Evolutionary conservation across 192 early-diverging fungal genomes (phyloP).

Genomic region (Borealophlyctis nickersoniae): DNA sequence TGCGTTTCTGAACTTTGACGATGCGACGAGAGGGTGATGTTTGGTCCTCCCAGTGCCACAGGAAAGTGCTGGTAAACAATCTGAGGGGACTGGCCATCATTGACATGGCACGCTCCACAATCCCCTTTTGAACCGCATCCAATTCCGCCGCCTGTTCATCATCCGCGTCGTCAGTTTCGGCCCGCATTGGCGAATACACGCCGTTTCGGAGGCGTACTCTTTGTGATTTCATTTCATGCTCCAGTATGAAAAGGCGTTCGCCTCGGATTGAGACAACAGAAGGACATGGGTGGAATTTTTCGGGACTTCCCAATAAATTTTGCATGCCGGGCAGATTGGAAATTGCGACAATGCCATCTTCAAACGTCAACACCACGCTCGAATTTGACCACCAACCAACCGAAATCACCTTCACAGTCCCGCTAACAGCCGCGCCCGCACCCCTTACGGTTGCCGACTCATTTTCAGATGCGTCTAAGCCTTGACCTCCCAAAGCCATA

Average conservation of each 20-base stretch:
- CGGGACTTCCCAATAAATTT: background rate
- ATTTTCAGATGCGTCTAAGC: too few relatives aligned
- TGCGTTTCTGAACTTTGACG: background rate
- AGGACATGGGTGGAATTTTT: conserved; percentile 3
- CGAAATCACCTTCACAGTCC: conserved; percentile 26
- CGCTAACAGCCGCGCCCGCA: background rate
- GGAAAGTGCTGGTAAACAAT: conserved; percentile 26
- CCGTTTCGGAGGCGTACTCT: conserved; percentile 6
- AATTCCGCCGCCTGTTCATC: background rate
- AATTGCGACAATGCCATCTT: conserved; percentile 50
- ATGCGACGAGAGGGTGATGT: background rate
- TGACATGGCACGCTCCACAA: conserved; percentile 5
- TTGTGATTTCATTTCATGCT: conserved; percentile 2
- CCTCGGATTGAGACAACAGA: conserved; percentile 6
- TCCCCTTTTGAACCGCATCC: background rate
- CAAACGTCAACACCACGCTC: conserved; percentile 46
- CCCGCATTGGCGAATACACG: conserved; percentile 3
- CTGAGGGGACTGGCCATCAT: conserved; percentile 20
- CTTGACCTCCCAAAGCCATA: too few relatives aligned
- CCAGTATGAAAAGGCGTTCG: conserved; percentile 29
- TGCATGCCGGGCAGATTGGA: conserved; percentile 38
- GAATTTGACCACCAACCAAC: conserved; percentile 56
- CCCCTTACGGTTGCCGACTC: background rate
- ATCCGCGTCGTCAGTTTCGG: background rate
- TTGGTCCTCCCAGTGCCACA: conserved; percentile 35